A percentile compares a stretch with the other conserved stretches of the same genome.
These are phyloP conservation scores for Fusarium sp. DNA, from an alignment of 2,329 filamentous ascomycete genomes.

Conservation along the genomic window DNA sequence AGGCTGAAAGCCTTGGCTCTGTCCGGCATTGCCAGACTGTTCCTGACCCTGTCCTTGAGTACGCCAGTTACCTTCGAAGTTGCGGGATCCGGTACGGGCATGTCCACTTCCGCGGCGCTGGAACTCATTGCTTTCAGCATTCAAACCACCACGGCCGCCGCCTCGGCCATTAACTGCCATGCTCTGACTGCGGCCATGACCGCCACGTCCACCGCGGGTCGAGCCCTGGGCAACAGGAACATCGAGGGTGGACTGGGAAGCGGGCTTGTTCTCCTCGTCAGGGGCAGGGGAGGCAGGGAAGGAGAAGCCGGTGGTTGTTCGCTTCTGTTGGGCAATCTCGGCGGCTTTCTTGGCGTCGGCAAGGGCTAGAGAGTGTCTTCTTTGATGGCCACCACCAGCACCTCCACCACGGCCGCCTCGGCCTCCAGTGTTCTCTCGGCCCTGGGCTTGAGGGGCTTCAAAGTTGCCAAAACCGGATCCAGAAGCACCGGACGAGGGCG, in stretches of 20 bases:
- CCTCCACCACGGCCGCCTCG: slow-evolving; percentile 77
- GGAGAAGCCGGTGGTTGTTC: slow-evolving; percentile 92
- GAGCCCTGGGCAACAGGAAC: slow-evolving; percentile 53
- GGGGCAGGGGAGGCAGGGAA: slow-evolving; percentile 78
- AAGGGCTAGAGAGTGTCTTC: slow-evolving; percentile 92
- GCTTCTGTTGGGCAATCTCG: slow-evolving; percentile 94
- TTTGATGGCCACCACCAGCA: slow-evolving; percentile 81
- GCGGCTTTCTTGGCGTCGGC: slow-evolving; percentile 98
- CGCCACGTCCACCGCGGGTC: slow-evolving; percentile 65
- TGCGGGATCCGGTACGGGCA: slow-evolving; percentile 83
- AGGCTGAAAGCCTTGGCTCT: slow-evolving; percentile 83
- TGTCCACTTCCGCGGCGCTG: slow-evolving; percentile 83
- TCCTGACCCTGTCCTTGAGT: slow-evolving; percentile 77
- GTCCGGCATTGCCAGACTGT: slow-evolving; percentile 56
- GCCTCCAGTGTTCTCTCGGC: slow-evolving; percentile 53
- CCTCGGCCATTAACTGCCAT: slow-evolving; percentile 82
- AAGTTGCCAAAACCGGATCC: slow-evolving; percentile 83
- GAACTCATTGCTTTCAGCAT: slow-evolving; percentile 66
- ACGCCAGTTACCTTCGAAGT: slow-evolving; percentile 98
- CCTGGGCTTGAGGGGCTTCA: slow-evolving; percentile 61
- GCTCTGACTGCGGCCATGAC: slow-evolving; percentile 85
- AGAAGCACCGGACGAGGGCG: slow-evolving; percentile 90
- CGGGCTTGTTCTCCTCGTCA: slow-evolving; percentile 57
- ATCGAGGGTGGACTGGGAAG: slow-evolving; percentile 46
- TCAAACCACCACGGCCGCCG: slow-evolving; percentile 75